Evolutionary conservation across 75 land plant species (phyloP), one percentile per base, ranked within the genome.

Genomic region (Picea sitchensis): DNA sequence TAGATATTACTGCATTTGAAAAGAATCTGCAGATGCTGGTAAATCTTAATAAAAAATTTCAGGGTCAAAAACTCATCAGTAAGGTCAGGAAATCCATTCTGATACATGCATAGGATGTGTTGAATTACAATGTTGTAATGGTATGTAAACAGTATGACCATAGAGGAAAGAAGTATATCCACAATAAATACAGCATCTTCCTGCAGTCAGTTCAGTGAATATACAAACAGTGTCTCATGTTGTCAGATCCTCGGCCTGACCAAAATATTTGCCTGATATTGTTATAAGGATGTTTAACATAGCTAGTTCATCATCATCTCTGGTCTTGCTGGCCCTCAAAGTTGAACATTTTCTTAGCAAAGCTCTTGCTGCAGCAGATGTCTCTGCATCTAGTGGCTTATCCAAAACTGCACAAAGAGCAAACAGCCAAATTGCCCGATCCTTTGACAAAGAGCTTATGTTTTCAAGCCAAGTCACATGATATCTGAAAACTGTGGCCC

Each of bases 261-360:
- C 90, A 83, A 94, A 96, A 80, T 91, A 94, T 38, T 85, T 85
- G 26, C 99, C 99, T 7, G 95, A 78, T 65, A 96, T 87, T 14
- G 98, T 86, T n/a, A 86, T 84, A 15, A 97, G 80, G 21, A 95
- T 84, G 73, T 91, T 97, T n/a, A 97, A 78, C 96, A 90, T 95
- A 31, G 88, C 81, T 32, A 94, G 90, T 76, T 95, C 94, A 54
- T 90, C 90, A 74, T 97, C 95, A 14, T 75, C 72, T 17, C 81
- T 82, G 2, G 85, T 61, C 76, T 85, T 90, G 14, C 23, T 59
- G 34, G 94, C 87, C 58, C 90, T 78, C 56, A 96, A 74, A 58
- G 81, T 80, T 14, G 93, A 85, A 86, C 99, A 94, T 73, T 91
- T 92, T 51, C 99, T 78, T 54, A 96, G 90, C 79, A 96, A 75